Evolutionary conservation across 805 yeast genomes (phyloP).

Genomic region (Candida mattraensis): DNA sequence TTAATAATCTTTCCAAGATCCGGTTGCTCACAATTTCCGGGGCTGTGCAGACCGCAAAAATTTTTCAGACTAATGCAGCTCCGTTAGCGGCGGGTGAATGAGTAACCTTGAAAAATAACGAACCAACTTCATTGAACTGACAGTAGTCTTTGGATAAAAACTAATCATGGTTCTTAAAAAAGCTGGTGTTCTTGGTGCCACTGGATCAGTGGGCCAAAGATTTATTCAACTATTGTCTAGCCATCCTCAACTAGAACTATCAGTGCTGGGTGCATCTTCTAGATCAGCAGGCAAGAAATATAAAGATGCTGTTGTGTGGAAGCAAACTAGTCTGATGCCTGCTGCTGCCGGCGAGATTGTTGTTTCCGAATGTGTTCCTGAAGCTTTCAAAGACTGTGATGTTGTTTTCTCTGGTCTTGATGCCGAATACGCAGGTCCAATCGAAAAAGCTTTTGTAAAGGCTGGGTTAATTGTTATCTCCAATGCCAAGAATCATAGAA

Average conservation of each 20-base stretch:
- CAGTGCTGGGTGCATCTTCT: constrained; percentile 86
- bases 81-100: no score
- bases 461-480: constrained; percentile 85
- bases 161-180: constrained; percentile 35
- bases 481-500: constrained; percentile 94
- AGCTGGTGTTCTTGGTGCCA: constrained; percentile 95
- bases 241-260: constrained; percentile 87
- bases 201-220: constrained; percentile 97
- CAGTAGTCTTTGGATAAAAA: no score
- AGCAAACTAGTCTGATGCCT: constrained; percentile 85
- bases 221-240: constrained; percentile 79
- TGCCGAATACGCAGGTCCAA: constrained; percentile 88
- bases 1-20: no score
- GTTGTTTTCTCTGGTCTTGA: constrained; percentile 94
- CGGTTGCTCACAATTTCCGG: no score
- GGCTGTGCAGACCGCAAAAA: no score
- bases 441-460: constrained; percentile 81
- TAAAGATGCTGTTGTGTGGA: constrained; percentile 87
- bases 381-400: constrained; percentile 83
- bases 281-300: constrained; percentile 93
- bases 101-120: no score
- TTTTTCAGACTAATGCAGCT: no score
- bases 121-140: no score
- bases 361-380: constrained; percentile 78
- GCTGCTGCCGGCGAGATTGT: constrained; percentile 56